These are phyloP conservation scores for Sphenostylis stenocarpa DNA, from an alignment of 306 rosid species.

Conservation along the genomic window DNA sequence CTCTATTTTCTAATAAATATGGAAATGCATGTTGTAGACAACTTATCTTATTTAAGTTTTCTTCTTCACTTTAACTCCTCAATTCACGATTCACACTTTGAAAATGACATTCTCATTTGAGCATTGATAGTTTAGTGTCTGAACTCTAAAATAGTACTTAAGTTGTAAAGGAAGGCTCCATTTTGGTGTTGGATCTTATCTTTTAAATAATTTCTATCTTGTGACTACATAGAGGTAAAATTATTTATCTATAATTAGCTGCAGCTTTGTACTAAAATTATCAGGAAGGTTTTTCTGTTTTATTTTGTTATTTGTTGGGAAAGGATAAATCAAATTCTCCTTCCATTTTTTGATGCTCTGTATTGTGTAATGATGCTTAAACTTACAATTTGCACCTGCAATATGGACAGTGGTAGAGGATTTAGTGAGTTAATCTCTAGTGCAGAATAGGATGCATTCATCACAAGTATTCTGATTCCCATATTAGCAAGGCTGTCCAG, in stretches of 20 bases:
- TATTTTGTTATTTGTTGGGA: not conserved
- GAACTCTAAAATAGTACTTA: not conserved
- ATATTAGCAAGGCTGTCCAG: constrained; percentile 54
- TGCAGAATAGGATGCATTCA: constrained; percentile 41
- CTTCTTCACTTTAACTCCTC: not conserved
- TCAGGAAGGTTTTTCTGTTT: not conserved
- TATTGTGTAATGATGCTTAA: constrained; percentile 31
- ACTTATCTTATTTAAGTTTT: not conserved
- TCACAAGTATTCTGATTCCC: constrained; percentile 45
- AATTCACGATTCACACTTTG: not conserved
- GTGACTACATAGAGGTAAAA: not conserved
- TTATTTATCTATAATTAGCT: not conserved
- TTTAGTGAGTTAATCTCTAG: constrained; percentile 17
- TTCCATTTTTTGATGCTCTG: not conserved
- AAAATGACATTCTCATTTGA: not conserved
- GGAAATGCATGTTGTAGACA: not conserved
- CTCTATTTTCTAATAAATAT: no score
- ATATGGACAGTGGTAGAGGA: constrained; percentile 40
- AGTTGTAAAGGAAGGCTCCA: not conserved
- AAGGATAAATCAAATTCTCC: not conserved
- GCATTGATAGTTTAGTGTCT: not conserved
- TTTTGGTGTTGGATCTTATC: not conserved
- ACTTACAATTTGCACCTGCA: constrained; percentile 38
- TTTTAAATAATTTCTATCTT: not conserved
- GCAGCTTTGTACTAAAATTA: not conserved